A percentile compares a stretch with the other conserved stretches of the same genome.
These are phyloP conservation scores for Umbilicaria muhlenbergii DNA, from an alignment of 495 filamentous ascomycete genomes.

Conservation along the genomic window DNA sequence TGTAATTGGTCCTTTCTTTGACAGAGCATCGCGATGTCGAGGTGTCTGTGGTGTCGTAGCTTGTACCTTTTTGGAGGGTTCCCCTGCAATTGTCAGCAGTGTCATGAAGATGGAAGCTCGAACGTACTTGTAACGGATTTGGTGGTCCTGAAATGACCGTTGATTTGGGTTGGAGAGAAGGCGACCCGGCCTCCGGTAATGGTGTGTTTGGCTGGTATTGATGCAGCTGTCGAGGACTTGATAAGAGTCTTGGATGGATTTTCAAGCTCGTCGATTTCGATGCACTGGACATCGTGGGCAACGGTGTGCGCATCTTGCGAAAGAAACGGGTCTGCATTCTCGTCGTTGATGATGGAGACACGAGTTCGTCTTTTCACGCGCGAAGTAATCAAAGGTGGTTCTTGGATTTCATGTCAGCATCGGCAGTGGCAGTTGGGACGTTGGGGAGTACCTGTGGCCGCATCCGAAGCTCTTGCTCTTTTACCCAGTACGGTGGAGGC, in stretches of 20 bases:
- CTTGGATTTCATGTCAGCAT: conserved; percentile 9
- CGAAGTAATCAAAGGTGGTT: conserved; percentile 20
- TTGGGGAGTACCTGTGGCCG: conserved; percentile 34
- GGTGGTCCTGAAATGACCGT: neutral
- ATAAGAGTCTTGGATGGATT: conserved; percentile 36
- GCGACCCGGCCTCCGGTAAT: too few species aligned
- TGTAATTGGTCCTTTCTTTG: conserved; percentile 46
- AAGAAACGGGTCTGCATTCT: conserved; percentile 22
- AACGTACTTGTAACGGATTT: neutral
- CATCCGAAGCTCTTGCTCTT: conserved; percentile 43
- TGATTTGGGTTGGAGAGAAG: conserved; percentile 8
- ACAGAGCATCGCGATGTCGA: conserved; percentile 48
- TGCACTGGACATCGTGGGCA: neutral
- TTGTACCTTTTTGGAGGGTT: conserved; percentile 14
- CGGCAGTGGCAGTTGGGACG: conserved; percentile 11
- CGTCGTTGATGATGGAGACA: conserved; percentile 28
- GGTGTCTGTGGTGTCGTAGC: conserved; percentile 42
- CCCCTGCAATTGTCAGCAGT: conserved; percentile 1
- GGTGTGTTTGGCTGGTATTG: neutral
- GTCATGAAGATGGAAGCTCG: neutral
- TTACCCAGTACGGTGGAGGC: conserved; percentile 54
- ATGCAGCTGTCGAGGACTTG: conserved; percentile 1
- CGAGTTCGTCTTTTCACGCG: conserved; percentile 48
- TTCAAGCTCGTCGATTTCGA: conserved; percentile 55
- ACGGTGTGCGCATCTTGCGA: neutral